Evolutionary conservation across 1,284 basidiomycete species (phyloP), one percentile per base, ranked within the genome.

Genomic region (Cryptococcus hybrid): DNA sequence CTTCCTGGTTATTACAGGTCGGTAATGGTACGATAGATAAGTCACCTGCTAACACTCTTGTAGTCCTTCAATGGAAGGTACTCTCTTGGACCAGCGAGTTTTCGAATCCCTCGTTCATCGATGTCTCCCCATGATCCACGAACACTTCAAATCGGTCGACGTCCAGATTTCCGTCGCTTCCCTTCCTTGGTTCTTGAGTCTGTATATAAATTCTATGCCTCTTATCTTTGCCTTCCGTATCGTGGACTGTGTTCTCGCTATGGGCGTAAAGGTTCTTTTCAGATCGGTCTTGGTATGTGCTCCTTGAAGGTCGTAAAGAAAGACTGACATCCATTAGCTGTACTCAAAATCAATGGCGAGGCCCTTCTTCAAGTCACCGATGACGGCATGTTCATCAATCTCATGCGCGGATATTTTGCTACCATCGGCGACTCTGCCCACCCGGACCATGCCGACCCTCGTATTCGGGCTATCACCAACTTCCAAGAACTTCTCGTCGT

Each of bases 141-240:
- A 97, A 37, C 92, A 99, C 75, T 97, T 98, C 79, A 83, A 85
- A 62, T 81, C 80, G 18, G 91, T 96, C 49, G 96, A 99, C 70
- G 94, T 99, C 7, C 95, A 99, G 71, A 85, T 99, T 38, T 96
- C 92, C 5, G 92, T 99, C 9, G 96, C 96, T 1, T 96, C 92
- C 1, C 78, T 99, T 36, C 96, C 96, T 9, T 99, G 96, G 96
- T 99, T 99, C 82, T 80, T 99, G 67, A 92, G 90, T 72, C 80
- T 95, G 86, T 93, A 75, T 76, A 98, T 99, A 80, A 98, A 98
- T 79, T 95, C 92, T 68, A 97, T 99, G 92, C 96, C 96, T 0
- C 90, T 99, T 86, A 88, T 99, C 49, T 99, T 99, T 72, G 95
- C 96, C 0, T 99, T 98, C 82, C 86, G 96, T 48, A 93, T 99